phyloP scores from a whole-genome alignment of 2,329 filamentous ascomycete genomes.

The Alternaria ventricosa region DNA sequence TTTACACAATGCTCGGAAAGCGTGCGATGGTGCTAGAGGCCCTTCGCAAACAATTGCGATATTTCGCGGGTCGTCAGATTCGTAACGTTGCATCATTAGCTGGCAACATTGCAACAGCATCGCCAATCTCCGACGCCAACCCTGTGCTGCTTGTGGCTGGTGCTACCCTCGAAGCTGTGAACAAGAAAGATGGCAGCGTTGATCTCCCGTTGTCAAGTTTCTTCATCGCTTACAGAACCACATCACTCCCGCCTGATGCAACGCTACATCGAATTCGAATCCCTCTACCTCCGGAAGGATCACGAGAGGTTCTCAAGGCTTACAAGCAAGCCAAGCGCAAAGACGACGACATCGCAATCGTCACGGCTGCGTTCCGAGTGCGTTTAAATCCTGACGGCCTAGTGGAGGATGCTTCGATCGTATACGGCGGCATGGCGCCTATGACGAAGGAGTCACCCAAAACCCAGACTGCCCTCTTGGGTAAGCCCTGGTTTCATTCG shows the following conservation, averaged over 20 bases:
- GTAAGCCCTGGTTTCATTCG: constrained; percentile 78
- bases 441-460: constrained; percentile 82
- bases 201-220: constrained; percentile 77
- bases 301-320: constrained; percentile 80
- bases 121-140: constrained; percentile 93
- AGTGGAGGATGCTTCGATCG: constrained; percentile 76
- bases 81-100: constrained; percentile 93
- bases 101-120: constrained; percentile 90
- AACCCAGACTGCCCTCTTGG: constrained; percentile 73
- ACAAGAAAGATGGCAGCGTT: constrained; percentile 67
- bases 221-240: constrained; percentile 87
- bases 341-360: constrained; percentile 97
- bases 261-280: constrained; percentile 84
- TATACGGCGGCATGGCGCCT: constrained; percentile 94
- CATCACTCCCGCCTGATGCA: constrained; percentile 77
- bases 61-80: constrained; percentile 93
- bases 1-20: constrained; percentile 59
- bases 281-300: constrained; percentile 68
- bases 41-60: constrained; percentile 92
- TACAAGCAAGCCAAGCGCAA: constrained; percentile 98
- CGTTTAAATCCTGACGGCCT: constrained; percentile 70
- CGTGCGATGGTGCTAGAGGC: constrained; percentile 53
- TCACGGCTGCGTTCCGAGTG: constrained; percentile 82
- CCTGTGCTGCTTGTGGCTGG: constrained; percentile 88
- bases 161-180: constrained; percentile 77